Evolutionary conservation across 2,329 filamentous ascomycete species (phyloP).

Genomic region (Macroventuria anomochaeta): DNA sequence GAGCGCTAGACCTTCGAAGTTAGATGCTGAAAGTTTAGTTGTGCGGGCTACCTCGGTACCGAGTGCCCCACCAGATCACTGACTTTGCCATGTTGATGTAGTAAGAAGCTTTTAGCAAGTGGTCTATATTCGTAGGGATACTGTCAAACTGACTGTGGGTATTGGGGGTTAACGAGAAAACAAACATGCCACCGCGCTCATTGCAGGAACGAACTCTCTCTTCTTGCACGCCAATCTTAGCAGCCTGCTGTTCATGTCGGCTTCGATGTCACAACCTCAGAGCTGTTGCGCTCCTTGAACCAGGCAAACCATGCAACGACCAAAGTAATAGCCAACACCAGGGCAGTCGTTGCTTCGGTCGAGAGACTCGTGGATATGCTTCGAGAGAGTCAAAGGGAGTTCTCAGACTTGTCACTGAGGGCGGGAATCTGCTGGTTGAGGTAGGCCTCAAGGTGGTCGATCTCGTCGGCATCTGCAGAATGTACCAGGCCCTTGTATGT

Average conservation of each 20-base stretch:
- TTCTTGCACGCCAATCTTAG: background rate
- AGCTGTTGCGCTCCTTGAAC: constrained; percentile 24
- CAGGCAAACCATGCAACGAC: constrained; percentile 36
- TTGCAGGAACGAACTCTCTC: no score
- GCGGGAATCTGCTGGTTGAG: constrained; percentile 61
- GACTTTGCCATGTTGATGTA: no score
- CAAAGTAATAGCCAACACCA: constrained; percentile 35
- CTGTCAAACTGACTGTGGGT: constrained; percentile 1
- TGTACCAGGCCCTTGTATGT: constrained; percentile 76
- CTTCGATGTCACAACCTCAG: background rate
- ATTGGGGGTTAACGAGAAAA: constrained; percentile 1
- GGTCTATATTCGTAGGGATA: background rate
- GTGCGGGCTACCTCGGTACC: no score
- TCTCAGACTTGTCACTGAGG: constrained; percentile 47
- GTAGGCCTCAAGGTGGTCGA: constrained; percentile 78
- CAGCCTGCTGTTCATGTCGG: background rate
- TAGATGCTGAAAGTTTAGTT: no score
- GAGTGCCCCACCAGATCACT: no score
- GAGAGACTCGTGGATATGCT: constrained; percentile 1
- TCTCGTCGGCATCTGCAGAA: constrained; percentile 76
- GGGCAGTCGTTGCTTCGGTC: constrained; percentile 25
- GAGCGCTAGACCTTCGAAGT: no score
- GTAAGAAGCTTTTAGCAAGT: no score
- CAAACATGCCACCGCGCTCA: background rate
- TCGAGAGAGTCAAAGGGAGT: constrained; percentile 41